A percentile compares a stretch with the other conserved stretches of the same genome.
Evolutionary conservation across 2,329 filamentous ascomycete species (phyloP).

Genomic region (Calonectria multiphialidica): DNA sequence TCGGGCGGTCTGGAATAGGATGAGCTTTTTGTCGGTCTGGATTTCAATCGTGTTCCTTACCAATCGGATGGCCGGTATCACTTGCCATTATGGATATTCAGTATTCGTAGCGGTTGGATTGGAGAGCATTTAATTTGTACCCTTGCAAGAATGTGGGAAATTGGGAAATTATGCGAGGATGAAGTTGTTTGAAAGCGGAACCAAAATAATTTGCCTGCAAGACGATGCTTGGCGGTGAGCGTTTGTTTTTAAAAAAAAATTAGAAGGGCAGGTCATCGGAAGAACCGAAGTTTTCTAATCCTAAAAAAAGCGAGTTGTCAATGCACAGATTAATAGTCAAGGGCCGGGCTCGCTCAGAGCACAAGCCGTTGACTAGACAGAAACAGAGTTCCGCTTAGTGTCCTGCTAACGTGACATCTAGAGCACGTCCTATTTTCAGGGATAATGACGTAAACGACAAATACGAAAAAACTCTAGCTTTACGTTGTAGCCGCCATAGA

Average conservation of each 20-base stretch:
- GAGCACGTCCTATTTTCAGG: slow-evolving; percentile 2
- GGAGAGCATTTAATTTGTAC: not conserved
- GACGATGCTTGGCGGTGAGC: not conserved
- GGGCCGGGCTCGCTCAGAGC: not conserved
- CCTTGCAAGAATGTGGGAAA: not conserved
- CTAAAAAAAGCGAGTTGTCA: not conserved
- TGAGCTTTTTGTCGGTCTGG: not conserved
- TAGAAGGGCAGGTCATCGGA: not conserved
- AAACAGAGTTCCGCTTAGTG: not conserved
- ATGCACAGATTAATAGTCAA: not conserved
- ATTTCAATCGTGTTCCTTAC: not conserved
- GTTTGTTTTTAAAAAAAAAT: not conserved
- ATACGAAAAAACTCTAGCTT: not conserved
- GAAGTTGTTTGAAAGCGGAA: not conserved
- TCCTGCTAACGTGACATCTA: not conserved
- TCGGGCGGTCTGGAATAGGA: not conserved
- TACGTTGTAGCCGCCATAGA: not conserved
- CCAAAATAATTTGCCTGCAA: not conserved
- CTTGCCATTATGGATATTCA: not conserved
- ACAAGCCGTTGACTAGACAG: slow-evolving; percentile 3
- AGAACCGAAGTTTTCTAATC: slow-evolving; percentile 1
- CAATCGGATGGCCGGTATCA: not conserved
- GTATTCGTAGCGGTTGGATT: not conserved
- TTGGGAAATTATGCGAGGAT: no score
- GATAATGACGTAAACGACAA: slow-evolving; percentile 2